Percentiles rank a stretch among this genome's conserved stretches.
Evolutionary conservation across 257 asterid species (phyloP).

Genomic region (Primulina huaijiensis): DNA sequence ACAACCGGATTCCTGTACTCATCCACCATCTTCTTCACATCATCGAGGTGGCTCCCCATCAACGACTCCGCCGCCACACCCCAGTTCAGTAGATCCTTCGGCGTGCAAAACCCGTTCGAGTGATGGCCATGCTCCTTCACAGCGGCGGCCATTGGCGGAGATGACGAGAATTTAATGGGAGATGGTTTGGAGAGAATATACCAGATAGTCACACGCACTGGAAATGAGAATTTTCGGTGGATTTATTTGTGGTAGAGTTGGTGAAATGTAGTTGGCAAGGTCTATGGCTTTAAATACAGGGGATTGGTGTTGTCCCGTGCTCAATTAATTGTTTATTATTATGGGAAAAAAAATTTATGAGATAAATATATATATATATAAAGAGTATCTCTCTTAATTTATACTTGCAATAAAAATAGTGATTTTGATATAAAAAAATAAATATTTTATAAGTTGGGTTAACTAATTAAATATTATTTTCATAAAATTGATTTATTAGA

Average conservation of each 20-base stretch:
- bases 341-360: too few species aligned
- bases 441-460: too few species aligned
- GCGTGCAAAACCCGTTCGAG: not conserved
- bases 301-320: not conserved
- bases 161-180: not conserved
- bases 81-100: conserved; percentile 14
- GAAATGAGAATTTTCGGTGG: not conserved
- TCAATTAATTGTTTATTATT: too few species aligned
- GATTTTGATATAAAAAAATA: too few species aligned
- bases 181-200: not conserved
- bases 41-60: conserved; percentile 16
- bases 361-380: too few species aligned
- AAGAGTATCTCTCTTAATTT: too few species aligned
- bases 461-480: too few species aligned
- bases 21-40: conserved; percentile 12
- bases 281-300: not conserved
- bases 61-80: conserved; percentile 7
- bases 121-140: not conserved
- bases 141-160: not conserved
- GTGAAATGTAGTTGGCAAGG: not conserved
- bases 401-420: too few species aligned
- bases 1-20: conserved; percentile 15
- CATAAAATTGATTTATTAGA: too few species aligned
- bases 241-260: not conserved
- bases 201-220: not conserved